Percentiles rank a stretch among this genome's conserved stretches.
phyloP scores from a whole-genome alignment of 495 filamentous ascomycete species.

The Xylaria longipes region DNA sequence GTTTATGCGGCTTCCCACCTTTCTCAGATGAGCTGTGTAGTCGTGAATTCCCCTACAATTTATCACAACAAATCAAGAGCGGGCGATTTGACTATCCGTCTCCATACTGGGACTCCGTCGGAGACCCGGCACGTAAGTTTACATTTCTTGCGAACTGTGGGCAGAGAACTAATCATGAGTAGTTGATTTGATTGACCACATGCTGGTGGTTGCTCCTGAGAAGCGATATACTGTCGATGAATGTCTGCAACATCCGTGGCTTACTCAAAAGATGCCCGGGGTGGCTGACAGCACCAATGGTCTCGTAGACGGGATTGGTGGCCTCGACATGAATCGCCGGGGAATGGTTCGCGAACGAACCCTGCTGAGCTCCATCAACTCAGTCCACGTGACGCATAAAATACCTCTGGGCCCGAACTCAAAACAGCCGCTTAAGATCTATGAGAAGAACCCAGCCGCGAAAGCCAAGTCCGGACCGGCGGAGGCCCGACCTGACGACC shows the following conservation, averaged over 20 bases:
- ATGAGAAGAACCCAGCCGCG: slow-evolving; percentile 70
- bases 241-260: slow-evolving; percentile 92
- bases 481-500: slow-evolving; percentile 68
- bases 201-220: slow-evolving; percentile 87
- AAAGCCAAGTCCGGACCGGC: slow-evolving; percentile 34
- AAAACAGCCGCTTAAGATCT: slow-evolving; percentile 73
- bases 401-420: slow-evolving; percentile 57
- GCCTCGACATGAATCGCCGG: slow-evolving; percentile 83
- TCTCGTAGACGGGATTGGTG: slow-evolving; percentile 78
- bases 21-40: slow-evolving; percentile 93
- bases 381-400: slow-evolving; percentile 70
- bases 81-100: slow-evolving; percentile 94
- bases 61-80: slow-evolving; percentile 89
- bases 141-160: neutral
- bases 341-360: slow-evolving; percentile 84
- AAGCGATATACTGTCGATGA: slow-evolving; percentile 86
- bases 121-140: slow-evolving; percentile 72
- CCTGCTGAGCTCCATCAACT: slow-evolving; percentile 80
- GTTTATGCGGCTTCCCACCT: slow-evolving; percentile 95
- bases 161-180: slow-evolving; percentile 26
- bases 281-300: slow-evolving; percentile 90
- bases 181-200: slow-evolving; percentile 92
- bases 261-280: slow-evolving; percentile 61
- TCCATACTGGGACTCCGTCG: slow-evolving; percentile 96
- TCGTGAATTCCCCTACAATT: slow-evolving; percentile 78